phyloP scores from a whole-genome alignment of 139 green algal species.

The Tetraselmis striata region DNA sequence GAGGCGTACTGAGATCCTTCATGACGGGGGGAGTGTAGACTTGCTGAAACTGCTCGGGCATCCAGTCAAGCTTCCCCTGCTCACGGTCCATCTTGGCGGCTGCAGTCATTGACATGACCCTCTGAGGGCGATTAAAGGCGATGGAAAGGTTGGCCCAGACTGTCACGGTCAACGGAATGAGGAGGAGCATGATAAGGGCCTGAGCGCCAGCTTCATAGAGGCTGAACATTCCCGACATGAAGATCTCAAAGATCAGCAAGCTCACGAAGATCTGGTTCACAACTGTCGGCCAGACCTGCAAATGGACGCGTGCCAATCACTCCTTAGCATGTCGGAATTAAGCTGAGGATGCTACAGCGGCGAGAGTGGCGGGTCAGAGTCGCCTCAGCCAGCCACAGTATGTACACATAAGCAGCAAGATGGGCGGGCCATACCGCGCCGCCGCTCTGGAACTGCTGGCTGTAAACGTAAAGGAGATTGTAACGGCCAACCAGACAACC shows the following conservation, averaged over 20 bases:
- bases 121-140: not conserved
- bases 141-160: not conserved
- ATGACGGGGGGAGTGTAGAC: not conserved
- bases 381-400: too few species aligned
- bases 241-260: not conserved
- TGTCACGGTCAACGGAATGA: not conserved
- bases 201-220: not conserved
- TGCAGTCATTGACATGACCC: not conserved
- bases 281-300: not conserved
- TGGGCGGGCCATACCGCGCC: not conserved
- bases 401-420: too few species aligned
- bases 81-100: not conserved
- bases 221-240: not conserved
- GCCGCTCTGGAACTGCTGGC: not conserved
- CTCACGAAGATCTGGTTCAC: not conserved
- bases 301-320: too few species aligned
- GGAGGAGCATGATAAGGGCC: not conserved
- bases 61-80: not conserved
- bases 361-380: too few species aligned
- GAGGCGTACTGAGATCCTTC: not conserved
- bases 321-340: too few species aligned
- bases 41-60: not conserved
- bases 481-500: not conserved
- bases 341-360: too few species aligned
- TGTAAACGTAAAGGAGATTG: not conserved